Base-by-base conservation (phyloP, 2,329 filamentous ascomycete genomes). In the Didymella arachidicola region DNA sequence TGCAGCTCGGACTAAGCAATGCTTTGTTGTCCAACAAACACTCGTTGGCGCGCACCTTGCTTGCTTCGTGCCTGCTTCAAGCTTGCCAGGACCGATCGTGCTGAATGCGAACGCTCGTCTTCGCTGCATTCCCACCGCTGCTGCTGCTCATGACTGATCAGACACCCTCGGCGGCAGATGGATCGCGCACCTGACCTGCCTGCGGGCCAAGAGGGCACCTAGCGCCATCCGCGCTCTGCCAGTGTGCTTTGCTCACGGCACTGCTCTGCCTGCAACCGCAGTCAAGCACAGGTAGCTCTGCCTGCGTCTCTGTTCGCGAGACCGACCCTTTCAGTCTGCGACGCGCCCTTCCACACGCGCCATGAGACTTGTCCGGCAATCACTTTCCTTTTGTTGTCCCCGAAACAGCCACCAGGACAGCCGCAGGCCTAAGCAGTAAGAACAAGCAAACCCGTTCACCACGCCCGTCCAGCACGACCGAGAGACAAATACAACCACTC, bases 311-410 rank as follows among this genome's bases (percentile, higher is more conserved):
- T 18, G 41, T 45, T 58, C 46, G 61, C 63, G 54, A 59, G 62
- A 63, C 55, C 51, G 58, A 32, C 49, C 54, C 53, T 57, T 41
- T 50, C 45, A 45, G 44, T 36, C 57, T 50, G 55, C 59, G 51
- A 60, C 53, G 58, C 61, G 48, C 36, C 41, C 11, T 54, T 56
- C 32, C 57, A 56, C 48, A 59, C 69, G 60, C 70, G 69, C 72
- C 70, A 75, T 75, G 72, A 64, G 53, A 68, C 61, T 70, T 63
- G 65, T 65, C 61, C 60, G 57, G 49, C 65, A 59, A 46, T 65
- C 65, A 36, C 64, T 58, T 44, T 67, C 56, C 60, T 66, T 41
- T 60, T 62, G 49, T 62, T 59, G 52, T 53, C 57, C 52, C 45
- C 56, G 27, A 45, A 59, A 50, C 56, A 59, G 56, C 50, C 50